Conservation (phyloP, 306 rosid genomes). For the Glycine soja region DNA sequence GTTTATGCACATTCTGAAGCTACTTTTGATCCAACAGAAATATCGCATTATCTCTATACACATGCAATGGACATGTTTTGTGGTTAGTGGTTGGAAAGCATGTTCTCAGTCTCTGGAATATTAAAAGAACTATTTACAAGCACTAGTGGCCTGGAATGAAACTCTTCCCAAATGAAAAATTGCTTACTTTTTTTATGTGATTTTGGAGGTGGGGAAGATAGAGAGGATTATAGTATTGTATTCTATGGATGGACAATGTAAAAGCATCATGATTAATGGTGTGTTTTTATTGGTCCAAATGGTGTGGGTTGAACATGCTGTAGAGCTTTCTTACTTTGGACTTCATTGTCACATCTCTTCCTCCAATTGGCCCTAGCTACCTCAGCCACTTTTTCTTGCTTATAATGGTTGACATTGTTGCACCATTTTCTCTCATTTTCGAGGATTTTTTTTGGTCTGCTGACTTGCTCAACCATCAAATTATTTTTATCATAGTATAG, state of each 20-base stretch:
- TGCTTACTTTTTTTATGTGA: slow-evolving; percentile 43
- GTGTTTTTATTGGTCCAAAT: slow-evolving; percentile 37
- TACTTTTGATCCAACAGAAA: slow-evolving; percentile 37
- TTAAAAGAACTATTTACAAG: slow-evolving; percentile 34
- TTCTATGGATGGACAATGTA: slow-evolving; percentile 38
- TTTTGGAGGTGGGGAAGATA: slow-evolving; percentile 35
- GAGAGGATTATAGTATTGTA: slow-evolving; percentile 4
- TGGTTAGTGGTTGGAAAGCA: slow-evolving; percentile 39
- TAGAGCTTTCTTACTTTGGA: slow-evolving; percentile 32
- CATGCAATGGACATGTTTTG: slow-evolving; percentile 36
- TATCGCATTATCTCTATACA: slow-evolving; percentile 9
- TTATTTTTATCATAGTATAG: not conserved
- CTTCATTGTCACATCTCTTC: slow-evolving; percentile 4
- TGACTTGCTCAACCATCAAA: slow-evolving; percentile 22
- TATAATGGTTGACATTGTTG: slow-evolving; percentile 38
- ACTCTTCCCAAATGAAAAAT: slow-evolving; percentile 44
- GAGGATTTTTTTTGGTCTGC: slow-evolving; percentile 5
- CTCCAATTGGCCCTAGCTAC: not conserved
- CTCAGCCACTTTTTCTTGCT: slow-evolving; percentile 43
- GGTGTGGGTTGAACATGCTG: slow-evolving; percentile 34
- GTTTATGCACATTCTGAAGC: slow-evolving; percentile 37
- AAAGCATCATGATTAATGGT: slow-evolving; percentile 40
- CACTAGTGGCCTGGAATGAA: slow-evolving; percentile 40
- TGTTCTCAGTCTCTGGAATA: slow-evolving; percentile 37
- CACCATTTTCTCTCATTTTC: slow-evolving; percentile 8